Evolutionary conservation across 106 monocot genomes (phyloP), one percentile per base, ranked within the genome.

Genomic region (Allium cepa): DNA sequence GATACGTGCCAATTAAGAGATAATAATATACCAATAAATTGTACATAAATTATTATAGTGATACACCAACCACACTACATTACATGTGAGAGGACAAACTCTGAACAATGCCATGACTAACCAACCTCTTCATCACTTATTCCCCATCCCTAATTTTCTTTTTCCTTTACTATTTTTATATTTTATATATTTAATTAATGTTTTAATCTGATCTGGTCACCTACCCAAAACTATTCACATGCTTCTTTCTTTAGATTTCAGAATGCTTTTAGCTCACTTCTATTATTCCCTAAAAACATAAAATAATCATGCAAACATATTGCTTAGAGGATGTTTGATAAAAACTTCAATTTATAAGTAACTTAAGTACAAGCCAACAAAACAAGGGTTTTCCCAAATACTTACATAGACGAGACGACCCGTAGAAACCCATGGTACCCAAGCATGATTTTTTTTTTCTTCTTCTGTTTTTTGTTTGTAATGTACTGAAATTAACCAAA

Each of bases 201-300:
- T n/a, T 28, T 47, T 13, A 1, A 47, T 46, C 13, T 5, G 7
- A 62, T 62, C 67, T 27, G 53, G 53, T 53, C 53, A 67, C 26
- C 51, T 9, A 67, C 26, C 51, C 51, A 67, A 51, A 67, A 67
- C 67, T 27, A 11, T 53, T 52, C 67, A 67, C 67, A 67, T 67
- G 67, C 67, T 53, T 53, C 67, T 27, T 53, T 53, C 53, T 27
- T 49, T 11, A 13, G 7, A 26, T 10, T 50, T 65, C 50, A 65
- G 63, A 63, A 63, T 63, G 63, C 46, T 63, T 47, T 46, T 15
- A 6, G 15, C 22, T 62, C 62, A 36, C 62, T 60, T 28, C 11
- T 10, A 60, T 16, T 26, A 60, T 16, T 28, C 13, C 60, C 17
- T 2, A 16, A 18, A 14, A 58, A 11, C 57, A 11, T 15, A 58